Evolutionary conservation across 2,329 filamentous ascomycete species (phyloP).

Genomic region (Stachybotrys chartarum): DNA sequence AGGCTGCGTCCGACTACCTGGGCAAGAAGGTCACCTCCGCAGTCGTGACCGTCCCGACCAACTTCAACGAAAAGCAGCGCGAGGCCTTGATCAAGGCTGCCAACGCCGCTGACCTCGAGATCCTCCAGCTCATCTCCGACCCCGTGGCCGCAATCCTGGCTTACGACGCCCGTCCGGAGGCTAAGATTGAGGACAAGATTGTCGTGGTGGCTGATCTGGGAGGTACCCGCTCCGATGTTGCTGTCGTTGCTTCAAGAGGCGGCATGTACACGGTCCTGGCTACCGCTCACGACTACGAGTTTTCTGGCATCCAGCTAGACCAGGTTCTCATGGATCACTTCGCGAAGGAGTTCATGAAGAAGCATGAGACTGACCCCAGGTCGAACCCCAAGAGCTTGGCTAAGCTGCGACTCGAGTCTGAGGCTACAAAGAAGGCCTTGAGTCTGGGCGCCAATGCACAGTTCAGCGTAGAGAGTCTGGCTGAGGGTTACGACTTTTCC

Average conservation of each 20-base stretch:
- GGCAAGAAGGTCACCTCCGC: constrained; percentile 93
- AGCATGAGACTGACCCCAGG: constrained; percentile 83
- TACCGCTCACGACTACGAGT: constrained; percentile 92
- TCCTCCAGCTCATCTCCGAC: constrained; percentile 89
- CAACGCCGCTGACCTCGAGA: constrained; percentile 73
- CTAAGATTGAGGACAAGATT: constrained; percentile 73
- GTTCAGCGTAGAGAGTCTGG: constrained; percentile 88
- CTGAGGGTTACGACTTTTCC: constrained; percentile 84
- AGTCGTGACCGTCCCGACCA: constrained; percentile 88
- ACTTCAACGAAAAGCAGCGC: constrained; percentile 84
- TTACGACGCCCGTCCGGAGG: constrained; percentile 80
- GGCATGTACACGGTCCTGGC: constrained; percentile 96
- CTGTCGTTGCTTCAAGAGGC: constrained; percentile 82
- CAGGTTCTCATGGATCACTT: constrained; percentile 92
- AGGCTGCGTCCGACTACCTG: constrained; percentile 83
- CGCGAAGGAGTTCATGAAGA: constrained; percentile 98
- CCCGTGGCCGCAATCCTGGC: constrained; percentile 83
- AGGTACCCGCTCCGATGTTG: constrained; percentile 85
- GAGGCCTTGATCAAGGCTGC: constrained; percentile 72
- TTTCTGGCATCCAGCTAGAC: constrained; percentile 79
- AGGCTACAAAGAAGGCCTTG: constrained; percentile 86
- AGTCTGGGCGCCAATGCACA: constrained; percentile 81
- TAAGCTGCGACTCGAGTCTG: constrained; percentile 87
- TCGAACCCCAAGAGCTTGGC: constrained; percentile 74
- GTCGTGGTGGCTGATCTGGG: constrained; percentile 89